Evolutionary conservation across 768 basidiomycete genomes (phyloP).

Genomic region (Strobilomyces confusus): DNA sequence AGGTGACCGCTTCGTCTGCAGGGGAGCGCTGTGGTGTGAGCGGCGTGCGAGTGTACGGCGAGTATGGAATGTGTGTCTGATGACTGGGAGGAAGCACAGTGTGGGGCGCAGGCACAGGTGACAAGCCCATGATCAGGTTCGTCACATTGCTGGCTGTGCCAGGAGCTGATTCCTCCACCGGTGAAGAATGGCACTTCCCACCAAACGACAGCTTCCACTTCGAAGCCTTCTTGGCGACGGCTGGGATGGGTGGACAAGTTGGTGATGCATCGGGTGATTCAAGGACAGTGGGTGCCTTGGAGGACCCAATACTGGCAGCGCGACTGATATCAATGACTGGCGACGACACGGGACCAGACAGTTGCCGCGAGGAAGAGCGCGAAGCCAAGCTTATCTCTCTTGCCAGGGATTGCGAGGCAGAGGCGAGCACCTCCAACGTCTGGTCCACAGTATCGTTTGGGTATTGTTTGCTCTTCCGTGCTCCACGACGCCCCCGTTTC

Average conservation of each 20-base stretch:
- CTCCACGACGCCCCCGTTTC: constrained; percentile 81
- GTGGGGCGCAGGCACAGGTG: constrained; percentile 16
- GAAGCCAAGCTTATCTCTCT: constrained; percentile 76
- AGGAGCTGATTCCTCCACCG: constrained; percentile 38
- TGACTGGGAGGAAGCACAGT: not conserved
- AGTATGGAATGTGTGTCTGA: constrained; percentile 13
- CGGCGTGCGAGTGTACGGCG: constrained; percentile 27
- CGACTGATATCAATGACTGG: constrained; percentile 23
- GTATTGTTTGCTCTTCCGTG: constrained; percentile 65
- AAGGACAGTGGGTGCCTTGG: constrained; percentile 38
- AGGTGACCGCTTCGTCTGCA: constrained; percentile 42
- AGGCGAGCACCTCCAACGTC: constrained; percentile 67
- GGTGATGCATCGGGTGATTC: constrained; percentile 19
- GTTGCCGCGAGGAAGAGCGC: constrained; percentile 40
- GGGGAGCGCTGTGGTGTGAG: constrained; percentile 32
- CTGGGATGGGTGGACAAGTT: constrained; percentile 30
- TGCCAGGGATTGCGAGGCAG: constrained; percentile 77
- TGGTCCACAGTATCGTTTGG: constrained; percentile 38
- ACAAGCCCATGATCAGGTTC: constrained; percentile 62
- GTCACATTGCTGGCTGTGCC: constrained; percentile 77
- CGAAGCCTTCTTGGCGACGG: constrained; percentile 69
- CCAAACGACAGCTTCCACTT: constrained; percentile 50
- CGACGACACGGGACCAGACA: constrained; percentile 12
- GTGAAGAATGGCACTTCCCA: constrained; percentile 54
- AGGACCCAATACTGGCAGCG: constrained; percentile 21